Evolutionary conservation across 768 basidiomycete species (phyloP).

Genomic region (Omphalotus guepiniiformis): DNA sequence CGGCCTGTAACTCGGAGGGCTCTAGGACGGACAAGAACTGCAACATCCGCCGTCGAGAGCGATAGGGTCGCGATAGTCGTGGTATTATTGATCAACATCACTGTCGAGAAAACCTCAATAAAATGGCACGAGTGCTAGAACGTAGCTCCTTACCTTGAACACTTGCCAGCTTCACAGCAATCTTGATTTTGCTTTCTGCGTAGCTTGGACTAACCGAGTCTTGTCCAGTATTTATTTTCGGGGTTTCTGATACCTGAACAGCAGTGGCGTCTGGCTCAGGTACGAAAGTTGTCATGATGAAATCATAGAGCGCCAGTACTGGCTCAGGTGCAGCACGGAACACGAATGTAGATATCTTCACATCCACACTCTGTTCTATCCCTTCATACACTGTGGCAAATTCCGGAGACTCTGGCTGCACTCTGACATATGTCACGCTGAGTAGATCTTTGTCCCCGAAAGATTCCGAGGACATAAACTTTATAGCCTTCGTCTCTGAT

Average conservation of each 20-base stretch:
- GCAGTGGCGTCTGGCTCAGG: conserved; percentile 30
- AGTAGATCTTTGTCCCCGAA: conserved; percentile 62
- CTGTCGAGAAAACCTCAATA: conserved; percentile 32
- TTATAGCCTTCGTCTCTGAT: conserved; percentile 43
- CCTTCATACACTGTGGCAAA: conserved; percentile 76
- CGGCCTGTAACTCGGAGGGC: conserved; percentile 77
- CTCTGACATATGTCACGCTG: conserved; percentile 71
- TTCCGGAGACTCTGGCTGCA: conserved; percentile 83
- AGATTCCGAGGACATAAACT: conserved; percentile 56
- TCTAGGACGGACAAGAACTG: conserved; percentile 64
- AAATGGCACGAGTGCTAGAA: conserved; percentile 1
- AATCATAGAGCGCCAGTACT: conserved; percentile 88
- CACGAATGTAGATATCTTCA: conserved; percentile 86
- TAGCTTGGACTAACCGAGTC: conserved; percentile 9
- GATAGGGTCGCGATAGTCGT: conserved; percentile 80
- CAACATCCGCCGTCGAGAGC: conserved; percentile 85
- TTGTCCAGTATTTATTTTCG: too few relatives aligned
- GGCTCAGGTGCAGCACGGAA: conserved; percentile 89
- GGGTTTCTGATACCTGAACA: background rate
- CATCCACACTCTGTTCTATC: conserved; percentile 83
- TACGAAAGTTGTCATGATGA: conserved; percentile 96
- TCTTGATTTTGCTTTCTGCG: conserved; percentile 61
- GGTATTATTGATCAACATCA: conserved; percentile 70
- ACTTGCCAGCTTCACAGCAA: conserved; percentile 79
- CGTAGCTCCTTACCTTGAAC: conserved; percentile 59